Evolutionary conservation across 2,329 filamentous ascomycete genomes (phyloP).

Genomic region (Microdochium bolleyi): DNA sequence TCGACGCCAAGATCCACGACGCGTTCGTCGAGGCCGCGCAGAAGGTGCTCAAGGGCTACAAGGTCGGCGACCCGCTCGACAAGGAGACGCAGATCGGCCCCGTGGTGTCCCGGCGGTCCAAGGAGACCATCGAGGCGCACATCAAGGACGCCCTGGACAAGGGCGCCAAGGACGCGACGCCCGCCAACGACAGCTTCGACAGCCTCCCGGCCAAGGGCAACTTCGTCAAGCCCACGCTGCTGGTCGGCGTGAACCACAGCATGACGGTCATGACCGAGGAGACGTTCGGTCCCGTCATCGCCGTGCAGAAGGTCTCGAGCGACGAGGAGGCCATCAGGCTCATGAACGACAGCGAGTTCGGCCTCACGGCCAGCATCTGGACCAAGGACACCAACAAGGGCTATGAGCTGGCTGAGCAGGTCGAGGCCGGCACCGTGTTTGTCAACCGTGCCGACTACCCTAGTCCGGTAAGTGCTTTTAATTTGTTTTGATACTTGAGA

Average conservation of each 20-base stretch:
- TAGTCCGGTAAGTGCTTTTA: slow-evolving; percentile 61
- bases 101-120: slow-evolving; percentile 75
- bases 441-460: slow-evolving; percentile 93
- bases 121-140: slow-evolving; percentile 68
- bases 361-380: slow-evolving; percentile 95
- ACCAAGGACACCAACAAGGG: slow-evolving; percentile 76
- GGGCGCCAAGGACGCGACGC: slow-evolving; percentile 78
- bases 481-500: slow-evolving; percentile 4
- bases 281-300: slow-evolving; percentile 89
- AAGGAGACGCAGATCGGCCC: slow-evolving; percentile 77
- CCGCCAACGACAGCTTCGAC: slow-evolving; percentile 69
- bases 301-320: slow-evolving; percentile 75
- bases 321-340: slow-evolving; percentile 75
- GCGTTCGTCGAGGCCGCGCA: slow-evolving; percentile 72
- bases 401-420: slow-evolving; percentile 66
- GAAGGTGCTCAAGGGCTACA: slow-evolving; percentile 73
- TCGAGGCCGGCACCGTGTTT: slow-evolving; percentile 93
- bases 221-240: slow-evolving; percentile 78
- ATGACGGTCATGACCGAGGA: slow-evolving; percentile 92
- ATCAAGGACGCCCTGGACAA: slow-evolving; percentile 75
- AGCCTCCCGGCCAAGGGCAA: slow-evolving; percentile 72
- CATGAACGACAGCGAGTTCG: slow-evolving; percentile 95
- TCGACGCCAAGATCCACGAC: slow-evolving; percentile 78
- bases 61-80: slow-evolving; percentile 80
- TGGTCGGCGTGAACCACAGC: slow-evolving; percentile 69